Evolutionary conservation across 2,329 filamentous ascomycete genomes (phyloP), one percentile per base, ranked within the genome.

Genomic region (Fonsecaea pugnacius): DNA sequence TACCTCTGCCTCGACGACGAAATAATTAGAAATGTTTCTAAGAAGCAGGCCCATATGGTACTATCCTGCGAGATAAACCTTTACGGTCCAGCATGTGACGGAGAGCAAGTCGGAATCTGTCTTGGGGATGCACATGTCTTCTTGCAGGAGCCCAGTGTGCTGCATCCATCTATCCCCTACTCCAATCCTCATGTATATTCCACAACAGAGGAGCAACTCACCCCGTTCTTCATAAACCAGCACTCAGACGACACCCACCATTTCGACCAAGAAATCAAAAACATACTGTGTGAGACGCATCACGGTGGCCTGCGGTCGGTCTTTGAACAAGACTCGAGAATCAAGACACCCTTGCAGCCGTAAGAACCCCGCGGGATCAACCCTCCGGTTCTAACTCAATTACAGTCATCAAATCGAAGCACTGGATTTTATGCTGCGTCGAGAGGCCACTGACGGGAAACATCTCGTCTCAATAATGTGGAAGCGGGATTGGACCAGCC

Each of bases 211-310:
- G 14, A 50, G 18, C 18, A 1, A 10, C 46, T 14, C 46, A 21
- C 46, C 24, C 16, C 46, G 10, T 50, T 50, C 46, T 50, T 50
- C 9, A 50, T 50, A 14, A 21, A 9, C 46, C 46, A 50, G 24
- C 46, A 50, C 16, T 50, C 46, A 27, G 10, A 50, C 5, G 46
- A 50, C 6, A 10, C 4, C 46, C 10, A 50, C 46, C 46, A 27
- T 50, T 50, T 50, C 46, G 46, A 50, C 12, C 16, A 50, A 50
- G 46, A 50, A 18, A 50, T 50, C 18, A 50, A 50, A 21, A 50
- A 24, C 18, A 50, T 50, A 50, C 24, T 50, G 46, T 27, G 9
- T 21, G 14, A 50, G 46, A 50, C 46, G 3, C 46, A 50, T 12
- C 4, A 21, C 16, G n/a, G 10, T 50, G 14, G 24, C 4, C 24